A percentile compares a stretch with the other conserved stretches of the same genome.
Evolutionary conservation across 768 basidiomycete genomes (phyloP).

Genomic region (Saitozyma sp.): DNA sequence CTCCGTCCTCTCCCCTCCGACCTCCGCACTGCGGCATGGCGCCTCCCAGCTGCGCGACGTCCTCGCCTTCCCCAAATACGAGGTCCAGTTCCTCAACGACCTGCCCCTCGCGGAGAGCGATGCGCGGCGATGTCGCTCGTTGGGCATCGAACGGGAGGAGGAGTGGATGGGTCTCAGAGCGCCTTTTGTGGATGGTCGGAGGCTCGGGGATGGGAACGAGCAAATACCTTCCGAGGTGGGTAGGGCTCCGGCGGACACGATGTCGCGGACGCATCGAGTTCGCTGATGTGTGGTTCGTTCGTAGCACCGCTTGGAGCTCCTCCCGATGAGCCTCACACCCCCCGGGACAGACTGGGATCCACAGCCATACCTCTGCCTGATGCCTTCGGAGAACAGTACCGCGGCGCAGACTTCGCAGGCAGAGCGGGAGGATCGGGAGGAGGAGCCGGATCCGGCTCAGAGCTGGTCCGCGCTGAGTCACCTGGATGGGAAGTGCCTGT

Average conservation of each 20-base stretch:
- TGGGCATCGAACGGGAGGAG: slow-evolving; percentile 18
- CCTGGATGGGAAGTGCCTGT: slow-evolving; percentile 46
- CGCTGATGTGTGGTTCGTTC: too few species aligned
- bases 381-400: slow-evolving; percentile 34
- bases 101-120: slow-evolving; percentile 38
- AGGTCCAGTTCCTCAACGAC: slow-evolving; percentile 47
- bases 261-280: too few species aligned
- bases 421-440: slow-evolving; percentile 14
- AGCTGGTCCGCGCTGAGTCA: slow-evolving; percentile 42
- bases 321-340: slow-evolving; percentile 31
- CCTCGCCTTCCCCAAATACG: slow-evolving; percentile 45
- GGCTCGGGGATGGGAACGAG: slow-evolving; percentile 21
- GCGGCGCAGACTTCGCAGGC: slow-evolving; percentile 21
- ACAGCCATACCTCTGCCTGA: slow-evolving; percentile 41
- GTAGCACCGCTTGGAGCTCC: slow-evolving; percentile 25
- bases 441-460: slow-evolving; percentile 33
- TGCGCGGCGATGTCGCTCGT: slow-evolving; percentile 23
- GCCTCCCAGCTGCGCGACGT: slow-evolving; percentile 38
- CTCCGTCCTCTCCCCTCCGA: slow-evolving; percentile 6
- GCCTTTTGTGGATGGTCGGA: not conserved
- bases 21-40: slow-evolving; percentile 23
- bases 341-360: slow-evolving; percentile 14
- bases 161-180: slow-evolving; percentile 21
- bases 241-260: not conserved
- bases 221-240: not conserved